Evolutionary conservation across 2,329 filamentous ascomycete genomes (phyloP).

Genomic region (Sclerotinia trifoliorum): DNA sequence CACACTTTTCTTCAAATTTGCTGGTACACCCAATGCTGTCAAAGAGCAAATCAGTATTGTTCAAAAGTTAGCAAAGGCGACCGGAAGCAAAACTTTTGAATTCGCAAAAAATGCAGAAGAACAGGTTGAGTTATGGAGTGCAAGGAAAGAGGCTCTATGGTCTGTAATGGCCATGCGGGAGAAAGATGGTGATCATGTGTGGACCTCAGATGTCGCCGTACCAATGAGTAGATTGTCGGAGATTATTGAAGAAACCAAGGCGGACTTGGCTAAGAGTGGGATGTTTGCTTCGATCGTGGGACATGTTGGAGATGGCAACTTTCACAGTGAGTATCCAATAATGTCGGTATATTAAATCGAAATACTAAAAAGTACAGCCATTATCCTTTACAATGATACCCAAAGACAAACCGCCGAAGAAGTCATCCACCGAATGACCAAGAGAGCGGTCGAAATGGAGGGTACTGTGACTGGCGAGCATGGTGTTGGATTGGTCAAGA

Average conservation of each 20-base stretch:
- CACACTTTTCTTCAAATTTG: conserved; percentile 83
- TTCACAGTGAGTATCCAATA: conserved; percentile 53
- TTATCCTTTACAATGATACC: conserved; percentile 62
- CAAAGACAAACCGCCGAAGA: conserved; percentile 66
- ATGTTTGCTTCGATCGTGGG: conserved; percentile 65
- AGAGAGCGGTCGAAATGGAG: conserved; percentile 79
- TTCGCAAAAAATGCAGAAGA: conserved; percentile 71
- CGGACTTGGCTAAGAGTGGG: conserved; percentile 56
- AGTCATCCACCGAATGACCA: conserved; percentile 80
- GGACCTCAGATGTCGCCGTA: conserved; percentile 85
- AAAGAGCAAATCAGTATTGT: conserved; percentile 76
- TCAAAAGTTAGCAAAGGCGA: conserved; percentile 57
- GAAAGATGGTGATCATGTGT: conserved; percentile 67
- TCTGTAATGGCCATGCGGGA: conserved; percentile 66
- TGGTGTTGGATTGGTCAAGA: conserved; percentile 79
- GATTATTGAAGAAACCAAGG: conserved; percentile 75
- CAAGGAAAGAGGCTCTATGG: conserved; percentile 82
- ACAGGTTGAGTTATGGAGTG: conserved; percentile 76
- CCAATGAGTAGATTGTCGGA: conserved; percentile 71
- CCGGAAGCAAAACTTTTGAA: conserved; percentile 69
- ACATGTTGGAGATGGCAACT: conserved; percentile 76
- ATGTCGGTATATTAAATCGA: neutral
- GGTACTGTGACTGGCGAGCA: conserved; percentile 86
- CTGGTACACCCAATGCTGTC: conserved; percentile 66
- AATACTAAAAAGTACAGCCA: conserved; percentile 39